Percentiles rank a stretch among this genome's conserved stretches.
phyloP scores from a whole-genome alignment of 805 yeast genomes.

The Allodekkera sacchari region DNA sequence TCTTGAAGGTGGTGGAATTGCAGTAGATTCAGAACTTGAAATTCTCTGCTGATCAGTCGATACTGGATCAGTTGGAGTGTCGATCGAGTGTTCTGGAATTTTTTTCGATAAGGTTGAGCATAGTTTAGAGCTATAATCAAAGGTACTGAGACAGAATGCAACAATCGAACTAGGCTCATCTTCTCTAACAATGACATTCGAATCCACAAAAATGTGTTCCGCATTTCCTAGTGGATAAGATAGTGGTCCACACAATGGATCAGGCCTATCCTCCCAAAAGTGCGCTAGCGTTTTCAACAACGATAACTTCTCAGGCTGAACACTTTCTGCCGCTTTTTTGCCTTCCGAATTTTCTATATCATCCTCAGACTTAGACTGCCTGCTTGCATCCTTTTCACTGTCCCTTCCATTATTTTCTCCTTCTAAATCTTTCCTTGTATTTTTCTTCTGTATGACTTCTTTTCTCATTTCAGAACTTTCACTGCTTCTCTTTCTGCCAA shows the following conservation, averaged over 20 bases:
- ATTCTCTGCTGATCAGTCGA: slow-evolving; percentile 5
- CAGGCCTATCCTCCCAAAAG: slow-evolving; percentile 97
- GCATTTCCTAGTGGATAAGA: slow-evolving; percentile 71
- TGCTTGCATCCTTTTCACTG: slow-evolving; percentile 4
- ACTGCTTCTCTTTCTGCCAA: slow-evolving; percentile 1
- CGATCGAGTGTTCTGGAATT: slow-evolving; percentile 1
- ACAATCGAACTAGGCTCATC: slow-evolving; percentile 94
- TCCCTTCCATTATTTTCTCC: neutral
- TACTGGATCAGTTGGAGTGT: slow-evolving; percentile 22
- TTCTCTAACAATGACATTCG: slow-evolving; percentile 87
- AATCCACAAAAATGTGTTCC: slow-evolving; percentile 90
- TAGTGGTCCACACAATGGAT: slow-evolving; percentile 89
- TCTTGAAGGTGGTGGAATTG: too few species aligned
- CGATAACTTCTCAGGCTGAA: slow-evolving; percentile 62
- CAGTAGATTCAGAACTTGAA: too few species aligned
- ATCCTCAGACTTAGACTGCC: slow-evolving; percentile 3
- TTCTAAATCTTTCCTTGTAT: neutral
- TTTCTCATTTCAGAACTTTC: neutral
- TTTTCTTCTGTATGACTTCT: neutral
- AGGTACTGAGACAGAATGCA: slow-evolving; percentile 83
- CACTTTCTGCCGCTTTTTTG: slow-evolving; percentile 18
- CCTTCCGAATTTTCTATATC: slow-evolving; percentile 6
- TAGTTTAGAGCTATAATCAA: slow-evolving; percentile 53
- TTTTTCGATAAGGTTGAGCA: slow-evolving; percentile 12
- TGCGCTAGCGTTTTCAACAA: slow-evolving; percentile 75